Evolutionary conservation across 129 eudicot species (phyloP).

Genomic region (Mikania micrantha): DNA sequence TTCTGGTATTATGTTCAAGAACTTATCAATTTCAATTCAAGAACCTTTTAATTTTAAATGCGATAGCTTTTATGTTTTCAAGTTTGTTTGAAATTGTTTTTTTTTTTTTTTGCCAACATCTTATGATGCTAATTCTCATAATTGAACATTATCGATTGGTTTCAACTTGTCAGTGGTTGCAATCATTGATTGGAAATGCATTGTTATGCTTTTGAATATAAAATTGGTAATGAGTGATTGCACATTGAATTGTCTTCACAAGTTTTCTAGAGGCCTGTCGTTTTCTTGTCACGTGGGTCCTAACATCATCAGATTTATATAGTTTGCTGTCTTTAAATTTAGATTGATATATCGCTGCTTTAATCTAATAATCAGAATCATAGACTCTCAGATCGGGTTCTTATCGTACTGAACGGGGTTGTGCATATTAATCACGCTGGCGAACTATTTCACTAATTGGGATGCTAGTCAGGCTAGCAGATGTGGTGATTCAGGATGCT

Average conservation of each 20-base stretch:
- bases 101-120: fast-evolving
- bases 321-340: neutral
- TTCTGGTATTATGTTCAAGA: conserved; percentile 3
- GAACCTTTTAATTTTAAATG: neutral
- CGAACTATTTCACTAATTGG: conserved; percentile 6
- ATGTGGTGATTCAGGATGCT: conserved; percentile 24
- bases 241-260: neutral
- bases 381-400: neutral
- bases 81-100: neutral
- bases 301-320: conserved; percentile 3
- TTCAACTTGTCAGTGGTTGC: neutral
- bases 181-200: neutral
- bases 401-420: neutral
- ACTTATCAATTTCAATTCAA: neutral
- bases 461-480: conserved; percentile 1
- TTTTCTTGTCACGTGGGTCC: conserved; percentile 18
- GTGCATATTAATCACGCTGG: conserved; percentile 4
- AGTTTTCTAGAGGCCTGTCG: neutral
- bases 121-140: neutral
- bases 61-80: neutral
- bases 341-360: neutral
- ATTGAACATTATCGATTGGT: neutral
- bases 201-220: neutral
- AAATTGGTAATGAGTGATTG: conserved; percentile 1
- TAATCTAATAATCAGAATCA: neutral